A percentile compares a stretch with the other conserved stretches of the same genome.
phyloP scores from a whole-genome alignment of 345 rosid species.

The Acer negundo region DNA sequence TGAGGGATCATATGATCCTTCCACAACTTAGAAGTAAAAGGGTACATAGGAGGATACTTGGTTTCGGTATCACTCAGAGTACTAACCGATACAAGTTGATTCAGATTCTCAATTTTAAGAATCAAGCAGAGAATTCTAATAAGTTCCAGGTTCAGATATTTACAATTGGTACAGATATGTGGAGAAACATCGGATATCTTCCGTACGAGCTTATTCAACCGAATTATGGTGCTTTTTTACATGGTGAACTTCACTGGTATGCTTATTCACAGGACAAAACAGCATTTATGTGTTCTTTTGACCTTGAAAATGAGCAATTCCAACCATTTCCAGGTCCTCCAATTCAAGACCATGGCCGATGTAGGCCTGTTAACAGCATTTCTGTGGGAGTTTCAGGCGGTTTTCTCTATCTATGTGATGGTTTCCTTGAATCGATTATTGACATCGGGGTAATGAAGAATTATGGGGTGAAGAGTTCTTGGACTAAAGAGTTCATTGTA shows the following conservation, averaged over 20 bases:
- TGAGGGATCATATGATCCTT: constrained; percentile 35
- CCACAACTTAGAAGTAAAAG: constrained; percentile 23
- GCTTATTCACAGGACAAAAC: not conserved
- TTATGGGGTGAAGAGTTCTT: constrained; percentile 31
- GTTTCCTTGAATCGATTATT: constrained; percentile 1
- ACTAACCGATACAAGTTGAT: constrained; percentile 48
- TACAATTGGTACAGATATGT: constrained; percentile 31
- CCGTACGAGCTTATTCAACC: constrained; percentile 14
- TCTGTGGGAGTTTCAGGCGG: constrained; percentile 26
- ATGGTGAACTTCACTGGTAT: constrained; percentile 22
- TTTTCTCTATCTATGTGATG: constrained; percentile 36
- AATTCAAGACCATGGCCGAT: not conserved
- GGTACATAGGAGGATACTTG: constrained; percentile 34
- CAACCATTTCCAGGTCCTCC: constrained; percentile 19
- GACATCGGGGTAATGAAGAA: constrained; percentile 35
- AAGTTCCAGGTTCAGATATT: constrained; percentile 35
- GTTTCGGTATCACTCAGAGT: constrained; percentile 44
- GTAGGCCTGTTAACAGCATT: constrained; percentile 21
- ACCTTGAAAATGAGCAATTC: constrained; percentile 30
- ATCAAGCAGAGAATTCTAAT: not conserved
- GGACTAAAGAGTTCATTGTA: constrained; percentile 31
- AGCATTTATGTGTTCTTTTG: constrained; percentile 23
- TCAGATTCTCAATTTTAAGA: constrained; percentile 36
- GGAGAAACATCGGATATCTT: constrained; percentile 34
- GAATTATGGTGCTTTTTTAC: constrained; percentile 37